A percentile compares a stretch with the other conserved stretches of the same genome.
Evolutionary conservation across 768 basidiomycete species (phyloP).

Genomic region (Hygrocybe punicea): DNA sequence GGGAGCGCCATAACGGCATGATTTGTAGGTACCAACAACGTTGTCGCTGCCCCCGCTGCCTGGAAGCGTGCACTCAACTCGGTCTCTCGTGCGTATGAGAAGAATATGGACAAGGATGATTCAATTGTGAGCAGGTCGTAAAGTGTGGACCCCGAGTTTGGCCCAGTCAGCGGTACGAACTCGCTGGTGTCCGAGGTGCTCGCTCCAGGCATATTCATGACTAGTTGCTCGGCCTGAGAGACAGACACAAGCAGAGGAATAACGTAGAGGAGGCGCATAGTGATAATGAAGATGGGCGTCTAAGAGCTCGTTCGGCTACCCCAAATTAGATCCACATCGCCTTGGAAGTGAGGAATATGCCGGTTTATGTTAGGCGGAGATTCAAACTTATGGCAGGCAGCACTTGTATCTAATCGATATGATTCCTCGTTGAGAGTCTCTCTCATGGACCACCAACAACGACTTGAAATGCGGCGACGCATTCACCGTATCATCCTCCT

Average conservation of each 20-base stretch:
- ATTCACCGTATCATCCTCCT: too few species aligned
- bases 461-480: too few species aligned
- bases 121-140: constrained; percentile 79
- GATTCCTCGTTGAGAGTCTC: too few species aligned
- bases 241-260: not conserved
- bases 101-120: constrained; percentile 73
- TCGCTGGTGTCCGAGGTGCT: not conserved
- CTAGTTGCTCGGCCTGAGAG: not conserved
- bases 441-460: too few species aligned
- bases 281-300: too few species aligned
- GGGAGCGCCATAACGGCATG: constrained; percentile 80
- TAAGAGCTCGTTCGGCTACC: too few species aligned
- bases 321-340: too few species aligned
- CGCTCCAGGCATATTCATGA: not conserved
- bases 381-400: too few species aligned
- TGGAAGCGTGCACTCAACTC: constrained; percentile 54
- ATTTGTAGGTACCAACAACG: constrained; percentile 81
- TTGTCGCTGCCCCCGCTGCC: constrained; percentile 38
- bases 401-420: too few species aligned
- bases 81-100: constrained; percentile 74
- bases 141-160: constrained; percentile 52
- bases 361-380: too few species aligned
- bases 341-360: too few species aligned
- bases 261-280: too few species aligned
- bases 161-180: constrained; percentile 40